phyloP scores from a whole-genome alignment of 257 asterid genomes.

The Nemophila menziesii region DNA sequence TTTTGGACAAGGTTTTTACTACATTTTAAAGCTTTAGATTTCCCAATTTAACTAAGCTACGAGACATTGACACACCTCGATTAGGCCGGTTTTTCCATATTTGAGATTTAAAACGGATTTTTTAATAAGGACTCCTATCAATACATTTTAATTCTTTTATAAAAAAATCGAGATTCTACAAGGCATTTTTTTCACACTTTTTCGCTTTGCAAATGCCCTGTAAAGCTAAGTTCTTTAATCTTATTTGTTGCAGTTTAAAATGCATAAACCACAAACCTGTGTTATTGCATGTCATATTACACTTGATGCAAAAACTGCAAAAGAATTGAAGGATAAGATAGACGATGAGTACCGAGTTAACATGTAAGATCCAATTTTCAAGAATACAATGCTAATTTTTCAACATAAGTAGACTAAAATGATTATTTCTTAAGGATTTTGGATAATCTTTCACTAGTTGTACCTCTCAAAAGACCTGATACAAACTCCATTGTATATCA shows the following conservation, averaged over 20 bases:
- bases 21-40: too few species aligned
- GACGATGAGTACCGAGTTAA: slow-evolving; percentile 24
- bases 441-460: slow-evolving; percentile 68
- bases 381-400: slow-evolving; percentile 2
- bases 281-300: slow-evolving; percentile 14
- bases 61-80: too few species aligned
- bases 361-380: slow-evolving; percentile 13
- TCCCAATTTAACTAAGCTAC: too few species aligned
- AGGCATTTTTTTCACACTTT: neutral
- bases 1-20: too few species aligned
- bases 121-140: too few species aligned
- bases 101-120: too few species aligned
- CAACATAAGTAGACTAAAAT: neutral
- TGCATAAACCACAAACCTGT: slow-evolving; percentile 17
- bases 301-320: slow-evolving; percentile 25
- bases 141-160: too few species aligned
- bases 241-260: slow-evolving; percentile 8
- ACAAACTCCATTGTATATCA: slow-evolving; percentile 43
- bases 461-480: slow-evolving; percentile 45
- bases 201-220: too few species aligned
- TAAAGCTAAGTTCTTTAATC: neutral
- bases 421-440: slow-evolving; percentile 35
- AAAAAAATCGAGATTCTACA: too few species aligned
- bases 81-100: too few species aligned
- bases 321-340: slow-evolving; percentile 22